Evolutionary conservation across 2,329 filamentous ascomycete species (phyloP), one percentile per base, ranked within the genome.

Genomic region (Byssoonygena ceratinophila): DNA sequence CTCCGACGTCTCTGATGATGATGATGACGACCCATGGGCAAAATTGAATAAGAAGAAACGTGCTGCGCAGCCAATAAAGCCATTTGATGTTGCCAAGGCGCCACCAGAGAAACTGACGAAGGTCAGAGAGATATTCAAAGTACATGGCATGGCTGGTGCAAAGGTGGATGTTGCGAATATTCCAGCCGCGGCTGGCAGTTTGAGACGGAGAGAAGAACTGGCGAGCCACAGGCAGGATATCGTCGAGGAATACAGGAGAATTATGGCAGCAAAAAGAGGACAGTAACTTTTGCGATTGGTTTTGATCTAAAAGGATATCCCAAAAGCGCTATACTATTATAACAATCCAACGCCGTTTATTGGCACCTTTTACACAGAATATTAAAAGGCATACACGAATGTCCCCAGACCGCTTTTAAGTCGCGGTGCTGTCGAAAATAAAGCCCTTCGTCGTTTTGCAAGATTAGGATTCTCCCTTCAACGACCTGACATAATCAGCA

Each of bases 21-120:
- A 82, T 48, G 79, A 82, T 8, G 81, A 83, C 41, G 87, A 91
- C 66, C 86, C 87, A 0, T 94, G 87, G 87, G 81, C 79, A 40
- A 80, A 80, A 56, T 68, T 95, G 58, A 83, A 84, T 64, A 76
- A 76, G 64, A 81, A 81, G 70, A 74, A 82, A 53, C 63, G 65
- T 5, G 57, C 59, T 49, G 64, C 62, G 31, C 64, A 64, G 48
- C 61, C 63, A 52, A 53, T 57, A 25, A 72, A 71, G 58, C 66
- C 68, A 32, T 65, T 69, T 53, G 70, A 70, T 27, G 76, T 90
- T 25, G 88, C 80, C 2, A 75, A 82, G 61, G 89, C 86, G 34
- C 90, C 90, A 27, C 89, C 90, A 0, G 78, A 79, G 57, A 76
- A 94, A 51, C 77, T 80, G 59, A 81, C 77, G 56, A 76, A 76